phyloP scores from a whole-genome alignment of 805 yeast genomes.

The Cyberlindnera euphorbiiphila region DNA sequence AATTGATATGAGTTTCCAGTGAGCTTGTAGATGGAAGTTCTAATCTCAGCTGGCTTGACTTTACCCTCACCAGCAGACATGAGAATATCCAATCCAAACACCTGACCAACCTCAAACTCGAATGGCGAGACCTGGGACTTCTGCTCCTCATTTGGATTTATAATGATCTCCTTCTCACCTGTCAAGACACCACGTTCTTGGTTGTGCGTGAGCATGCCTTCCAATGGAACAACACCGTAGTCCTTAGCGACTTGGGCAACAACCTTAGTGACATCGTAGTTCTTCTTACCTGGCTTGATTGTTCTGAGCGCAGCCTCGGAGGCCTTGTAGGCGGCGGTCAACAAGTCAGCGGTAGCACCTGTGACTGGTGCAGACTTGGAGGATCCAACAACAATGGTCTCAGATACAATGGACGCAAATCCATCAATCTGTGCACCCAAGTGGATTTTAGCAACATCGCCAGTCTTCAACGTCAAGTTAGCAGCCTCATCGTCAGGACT shows the following conservation, averaged over 20 bases:
- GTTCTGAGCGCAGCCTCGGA: constrained; percentile 74
- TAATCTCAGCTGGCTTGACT: constrained; percentile 53
- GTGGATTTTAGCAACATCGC: constrained; percentile 69
- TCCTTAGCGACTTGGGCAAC: constrained; percentile 60
- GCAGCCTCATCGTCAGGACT: constrained; percentile 50
- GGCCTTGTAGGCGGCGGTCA: constrained; percentile 73
- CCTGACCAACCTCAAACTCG: constrained; percentile 71
- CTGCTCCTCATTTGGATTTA: constrained; percentile 70
- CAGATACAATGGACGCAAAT: constrained; percentile 65
- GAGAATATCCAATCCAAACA: constrained; percentile 70
- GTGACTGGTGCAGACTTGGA: constrained; percentile 35
- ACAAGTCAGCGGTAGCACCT: constrained; percentile 62
- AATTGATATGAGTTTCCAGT: constrained; percentile 65
- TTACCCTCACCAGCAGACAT: constrained; percentile 64
- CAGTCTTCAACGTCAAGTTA: constrained; percentile 52
- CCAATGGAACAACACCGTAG: constrained; percentile 58
- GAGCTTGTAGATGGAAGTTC: constrained; percentile 69
- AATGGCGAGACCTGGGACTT: constrained; percentile 56
- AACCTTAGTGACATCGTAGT: constrained; percentile 69
- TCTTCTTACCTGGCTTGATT: constrained; percentile 61
- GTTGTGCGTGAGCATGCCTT: constrained; percentile 74
- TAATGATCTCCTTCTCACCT: constrained; percentile 71
- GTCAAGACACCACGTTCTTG: constrained; percentile 63
- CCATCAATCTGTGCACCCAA: constrained; percentile 79
- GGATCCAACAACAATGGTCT: constrained; percentile 63